Evolutionary conservation across 768 basidiomycete genomes (phyloP).

Genomic region (Trametes cinnabarina): DNA sequence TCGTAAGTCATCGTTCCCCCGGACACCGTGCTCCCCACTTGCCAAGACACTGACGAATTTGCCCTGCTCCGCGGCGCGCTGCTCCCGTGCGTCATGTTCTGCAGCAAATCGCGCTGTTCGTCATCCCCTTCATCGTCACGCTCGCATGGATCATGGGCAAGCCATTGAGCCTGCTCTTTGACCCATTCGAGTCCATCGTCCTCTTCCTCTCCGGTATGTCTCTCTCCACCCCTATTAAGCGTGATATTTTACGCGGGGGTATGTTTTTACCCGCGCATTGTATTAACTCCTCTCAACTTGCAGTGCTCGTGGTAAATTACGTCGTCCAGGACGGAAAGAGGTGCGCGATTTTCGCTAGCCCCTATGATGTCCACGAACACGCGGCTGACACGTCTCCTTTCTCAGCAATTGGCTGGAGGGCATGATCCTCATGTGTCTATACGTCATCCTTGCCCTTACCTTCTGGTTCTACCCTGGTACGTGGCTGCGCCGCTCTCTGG

Average conservation of each 20-base stretch:
- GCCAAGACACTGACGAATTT: background rate
- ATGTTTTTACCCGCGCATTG: background rate
- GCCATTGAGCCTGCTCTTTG: constrained; percentile 78
- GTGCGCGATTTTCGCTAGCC: constrained; percentile 1
- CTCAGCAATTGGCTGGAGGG: constrained; percentile 82
- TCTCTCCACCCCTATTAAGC: background rate
- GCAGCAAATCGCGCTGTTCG: constrained; percentile 81
- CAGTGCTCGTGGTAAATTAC: constrained; percentile 57
- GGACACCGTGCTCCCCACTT: background rate
- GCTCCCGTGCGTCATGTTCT: background rate
- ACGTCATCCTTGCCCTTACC: constrained; percentile 52
- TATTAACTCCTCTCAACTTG: constrained; percentile 26
- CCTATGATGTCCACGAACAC: background rate
- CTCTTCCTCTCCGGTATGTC: constrained; percentile 45
- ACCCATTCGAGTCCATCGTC: constrained; percentile 83
- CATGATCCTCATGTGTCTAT: constrained; percentile 66
- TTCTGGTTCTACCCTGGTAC: constrained; percentile 55
- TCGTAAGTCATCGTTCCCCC: constrained; percentile 45
- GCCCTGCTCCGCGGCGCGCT: background rate
- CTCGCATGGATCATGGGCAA: constrained; percentile 83
- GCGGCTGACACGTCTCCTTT: background rate
- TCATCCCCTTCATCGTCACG: constrained; percentile 80
- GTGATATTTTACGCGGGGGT: background rate
- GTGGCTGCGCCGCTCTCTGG: constrained; percentile 5
- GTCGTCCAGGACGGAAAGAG: constrained; percentile 85